Percentiles rank a stretch among this genome's conserved stretches.
phyloP scores from a whole-genome alignment of 1,139 yeast species.

The Hyphopichia fennica region DNA sequence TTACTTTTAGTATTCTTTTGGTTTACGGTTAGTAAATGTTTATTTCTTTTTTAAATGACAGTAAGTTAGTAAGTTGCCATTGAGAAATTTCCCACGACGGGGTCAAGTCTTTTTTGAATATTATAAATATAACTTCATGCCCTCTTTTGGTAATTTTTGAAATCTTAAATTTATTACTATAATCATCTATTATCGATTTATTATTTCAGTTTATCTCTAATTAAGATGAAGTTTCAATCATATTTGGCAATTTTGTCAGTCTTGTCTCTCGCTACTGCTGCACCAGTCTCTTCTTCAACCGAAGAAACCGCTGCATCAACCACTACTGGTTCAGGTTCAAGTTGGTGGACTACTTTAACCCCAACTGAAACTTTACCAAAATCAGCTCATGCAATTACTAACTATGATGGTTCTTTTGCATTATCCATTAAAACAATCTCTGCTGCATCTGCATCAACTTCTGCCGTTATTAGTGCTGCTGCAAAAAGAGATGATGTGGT shows the following conservation, averaged over 20 bases:
- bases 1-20: not conserved
- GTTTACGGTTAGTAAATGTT: too few relatives aligned
- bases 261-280: constrained; percentile 3
- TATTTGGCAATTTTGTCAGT: constrained; percentile 3
- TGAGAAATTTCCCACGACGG: not conserved
- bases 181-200: too few relatives aligned
- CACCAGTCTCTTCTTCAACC: constrained; percentile 2
- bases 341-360: constrained; percentile 26
- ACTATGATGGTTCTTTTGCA: constrained; percentile 28
- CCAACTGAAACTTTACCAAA: constrained; percentile 22
- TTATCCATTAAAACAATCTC: constrained; percentile 22
- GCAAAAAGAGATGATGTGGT: constrained; percentile 16
- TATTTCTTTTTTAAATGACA: not conserved
- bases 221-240: constrained; percentile 4
- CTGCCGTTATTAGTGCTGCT: constrained; percentile 17
- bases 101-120: not conserved
- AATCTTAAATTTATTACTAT: not conserved
- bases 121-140: not conserved
- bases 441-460: constrained; percentile 16
- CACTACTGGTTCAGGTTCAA: constrained; percentile 22
- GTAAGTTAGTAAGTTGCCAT: too few relatives aligned
- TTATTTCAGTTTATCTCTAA: too few relatives aligned
- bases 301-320: constrained; percentile 7
- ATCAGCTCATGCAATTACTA: constrained; percentile 19
- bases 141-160: constrained; percentile 2